Conservation (phyloP, 164 flowering plant species). For the Nymphaea thermarum region DNA sequence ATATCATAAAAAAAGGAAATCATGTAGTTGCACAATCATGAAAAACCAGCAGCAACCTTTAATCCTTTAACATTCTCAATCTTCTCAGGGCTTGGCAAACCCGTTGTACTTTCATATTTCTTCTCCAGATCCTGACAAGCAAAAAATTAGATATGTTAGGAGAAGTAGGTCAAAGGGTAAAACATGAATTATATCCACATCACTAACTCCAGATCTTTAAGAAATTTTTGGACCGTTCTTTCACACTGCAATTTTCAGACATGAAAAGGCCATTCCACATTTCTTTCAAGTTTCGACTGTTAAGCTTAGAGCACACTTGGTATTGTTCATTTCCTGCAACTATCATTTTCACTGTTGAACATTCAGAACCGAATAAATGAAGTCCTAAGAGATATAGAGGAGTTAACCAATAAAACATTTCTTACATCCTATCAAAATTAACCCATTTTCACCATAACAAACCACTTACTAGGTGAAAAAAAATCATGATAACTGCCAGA, state of each 20-base stretch:
- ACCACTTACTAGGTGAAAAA: no score
- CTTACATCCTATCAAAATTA: no score
- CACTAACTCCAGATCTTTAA: not conserved
- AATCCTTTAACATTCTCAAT: constrained; percentile 30
- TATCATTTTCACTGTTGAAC: no score
- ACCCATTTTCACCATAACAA: no score
- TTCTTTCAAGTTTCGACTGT: not conserved
- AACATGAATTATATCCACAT: not conserved
- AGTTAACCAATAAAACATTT: no score
- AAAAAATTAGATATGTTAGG: constrained; percentile 3
- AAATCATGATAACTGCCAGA: not conserved
- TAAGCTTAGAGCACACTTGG: not conserved
- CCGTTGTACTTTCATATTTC: constrained; percentile 68
- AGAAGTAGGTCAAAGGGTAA: not conserved
- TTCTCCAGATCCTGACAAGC: constrained; percentile 67
- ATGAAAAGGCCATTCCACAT: no score
- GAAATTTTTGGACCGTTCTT: no score
- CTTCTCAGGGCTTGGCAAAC: constrained; percentile 73
- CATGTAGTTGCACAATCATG: constrained; percentile 7
- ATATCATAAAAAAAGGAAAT: not conserved
- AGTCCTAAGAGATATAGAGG: no score
- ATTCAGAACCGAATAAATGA: no score
- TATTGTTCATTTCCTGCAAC: not conserved
- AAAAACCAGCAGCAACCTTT: constrained; percentile 63
- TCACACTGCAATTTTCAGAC: no score